Conservation (phyloP, 2,329 filamentous ascomycete species). For the Allantophomopsis cytisporea region DNA sequence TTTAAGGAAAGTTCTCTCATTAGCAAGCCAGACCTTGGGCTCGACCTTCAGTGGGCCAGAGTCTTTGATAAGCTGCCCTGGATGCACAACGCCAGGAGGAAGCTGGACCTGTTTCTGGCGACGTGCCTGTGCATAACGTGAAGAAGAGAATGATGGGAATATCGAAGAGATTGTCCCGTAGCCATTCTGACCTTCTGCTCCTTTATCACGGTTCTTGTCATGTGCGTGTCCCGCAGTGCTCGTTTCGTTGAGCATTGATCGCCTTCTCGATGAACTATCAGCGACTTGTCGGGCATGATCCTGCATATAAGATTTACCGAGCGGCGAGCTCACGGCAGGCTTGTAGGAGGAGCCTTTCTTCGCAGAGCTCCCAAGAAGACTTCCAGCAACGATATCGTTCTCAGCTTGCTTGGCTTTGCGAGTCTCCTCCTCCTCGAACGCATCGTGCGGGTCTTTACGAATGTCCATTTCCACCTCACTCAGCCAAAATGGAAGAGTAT, state of each 20-base stretch:
- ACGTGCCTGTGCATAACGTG: conserved; percentile 54
- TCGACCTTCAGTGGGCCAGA: conserved; percentile 83
- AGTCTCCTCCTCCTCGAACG: conserved; percentile 85
- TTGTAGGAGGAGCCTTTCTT: conserved; percentile 33
- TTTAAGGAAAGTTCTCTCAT: conserved; percentile 95
- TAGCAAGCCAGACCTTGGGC: conserved; percentile 96
- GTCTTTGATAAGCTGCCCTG: conserved; percentile 86
- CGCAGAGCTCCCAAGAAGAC: conserved; percentile 51
- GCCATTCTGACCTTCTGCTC: conserved; percentile 24
- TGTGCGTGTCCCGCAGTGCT: conserved; percentile 1
- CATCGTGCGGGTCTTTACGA: conserved; percentile 77
- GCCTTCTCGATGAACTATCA: neutral
- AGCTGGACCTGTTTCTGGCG: conserved; percentile 39
- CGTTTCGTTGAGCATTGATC: conserved; percentile 9
- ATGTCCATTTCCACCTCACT: conserved; percentile 88
- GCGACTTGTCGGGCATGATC: neutral
- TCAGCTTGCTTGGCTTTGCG: conserved; percentile 68
- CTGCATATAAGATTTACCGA: conserved; percentile 47
- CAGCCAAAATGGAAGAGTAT: conserved; percentile 93
- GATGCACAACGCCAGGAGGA: conserved; percentile 80
- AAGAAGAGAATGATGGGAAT: conserved; percentile 71
- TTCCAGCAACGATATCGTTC: conserved; percentile 81
- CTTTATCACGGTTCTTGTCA: conserved; percentile 7
- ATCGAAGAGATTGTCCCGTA: conserved; percentile 54
- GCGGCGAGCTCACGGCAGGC: conserved; percentile 49